These are phyloP conservation scores for Cladorrhinum sp. DNA, from an alignment of 2,329 filamentous ascomycete genomes.

Conservation along the genomic window DNA sequence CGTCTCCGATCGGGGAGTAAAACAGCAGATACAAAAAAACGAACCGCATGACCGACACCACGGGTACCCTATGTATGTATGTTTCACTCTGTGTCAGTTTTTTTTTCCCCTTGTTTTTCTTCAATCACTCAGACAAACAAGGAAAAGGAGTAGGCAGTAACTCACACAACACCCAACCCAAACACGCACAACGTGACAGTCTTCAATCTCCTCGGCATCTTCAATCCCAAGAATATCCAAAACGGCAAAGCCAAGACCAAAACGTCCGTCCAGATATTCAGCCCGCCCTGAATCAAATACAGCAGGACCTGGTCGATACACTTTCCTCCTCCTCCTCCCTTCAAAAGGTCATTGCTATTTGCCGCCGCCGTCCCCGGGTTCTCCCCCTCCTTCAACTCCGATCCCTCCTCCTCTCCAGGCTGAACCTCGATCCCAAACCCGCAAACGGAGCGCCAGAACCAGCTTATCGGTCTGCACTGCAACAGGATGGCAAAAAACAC, in stretches of 20 bases:
- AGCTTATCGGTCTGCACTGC: conserved; percentile 30
- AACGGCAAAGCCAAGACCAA: conserved; percentile 24
- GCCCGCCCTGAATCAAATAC: conserved; percentile 23
- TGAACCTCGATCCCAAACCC: no score
- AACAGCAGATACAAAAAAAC: conserved; percentile 23
- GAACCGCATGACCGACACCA: conserved; percentile 29
- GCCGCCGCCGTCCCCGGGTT: no score
- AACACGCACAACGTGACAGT: conserved; percentile 15
- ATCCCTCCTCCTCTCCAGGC: not conserved
- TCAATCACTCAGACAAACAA: no score
- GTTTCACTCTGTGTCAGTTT: not conserved
- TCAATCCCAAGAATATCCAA: conserved; percentile 23
- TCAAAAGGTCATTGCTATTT: no score
- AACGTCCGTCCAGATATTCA: conserved; percentile 27
- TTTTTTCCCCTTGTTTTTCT: not conserved
- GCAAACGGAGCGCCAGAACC: no score
- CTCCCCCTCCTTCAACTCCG: no score
- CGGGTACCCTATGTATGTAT: conserved; percentile 10
- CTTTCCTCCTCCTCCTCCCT: not conserved
- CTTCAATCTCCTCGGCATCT: conserved; percentile 20
- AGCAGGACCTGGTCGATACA: conserved; percentile 16
- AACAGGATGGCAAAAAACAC: conserved; percentile 33
- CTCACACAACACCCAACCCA: conserved; percentile 27
- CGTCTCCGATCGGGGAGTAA: conserved; percentile 6
- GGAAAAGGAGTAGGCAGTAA: no score